phyloP scores from a whole-genome alignment of 202 grass and related monocot species.

The Carex sylvatica region DNA sequence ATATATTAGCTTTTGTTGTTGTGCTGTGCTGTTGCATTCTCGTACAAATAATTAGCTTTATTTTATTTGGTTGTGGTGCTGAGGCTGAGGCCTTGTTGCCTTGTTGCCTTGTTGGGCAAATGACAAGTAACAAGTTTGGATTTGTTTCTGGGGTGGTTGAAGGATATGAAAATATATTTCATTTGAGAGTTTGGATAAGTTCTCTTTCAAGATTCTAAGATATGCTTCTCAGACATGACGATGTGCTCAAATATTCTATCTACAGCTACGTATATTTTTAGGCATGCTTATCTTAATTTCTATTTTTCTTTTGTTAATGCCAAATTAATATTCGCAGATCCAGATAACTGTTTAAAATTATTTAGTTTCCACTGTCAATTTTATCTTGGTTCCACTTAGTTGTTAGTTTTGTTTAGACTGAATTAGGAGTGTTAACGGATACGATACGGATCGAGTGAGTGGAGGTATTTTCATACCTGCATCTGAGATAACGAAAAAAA shows the following conservation, averaged over 20 bases:
- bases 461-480: too few species aligned
- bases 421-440: too few species aligned
- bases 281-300: neutral
- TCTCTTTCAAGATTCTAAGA: slow-evolving; percentile 5
- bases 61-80: neutral
- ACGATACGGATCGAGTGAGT: too few species aligned
- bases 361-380: neutral
- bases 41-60: neutral
- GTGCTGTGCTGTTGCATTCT: neutral
- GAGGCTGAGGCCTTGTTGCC: too few species aligned
- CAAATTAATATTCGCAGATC: neutral
- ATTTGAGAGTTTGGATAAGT: slow-evolving; percentile 2
- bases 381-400: neutral
- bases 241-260: neutral
- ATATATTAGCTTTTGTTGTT: slow-evolving; percentile 19
- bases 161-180: neutral
- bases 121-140: neutral
- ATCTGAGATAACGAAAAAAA: too few species aligned
- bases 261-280: neutral
- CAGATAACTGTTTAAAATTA: neutral
- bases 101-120: neutral
- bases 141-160: neutral
- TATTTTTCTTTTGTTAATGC: neutral
- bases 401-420: too few species aligned
- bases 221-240: neutral